Conservation (phyloP, 1,284 basidiomycete genomes). For the Sanguinoderma infundibulare region DNA sequence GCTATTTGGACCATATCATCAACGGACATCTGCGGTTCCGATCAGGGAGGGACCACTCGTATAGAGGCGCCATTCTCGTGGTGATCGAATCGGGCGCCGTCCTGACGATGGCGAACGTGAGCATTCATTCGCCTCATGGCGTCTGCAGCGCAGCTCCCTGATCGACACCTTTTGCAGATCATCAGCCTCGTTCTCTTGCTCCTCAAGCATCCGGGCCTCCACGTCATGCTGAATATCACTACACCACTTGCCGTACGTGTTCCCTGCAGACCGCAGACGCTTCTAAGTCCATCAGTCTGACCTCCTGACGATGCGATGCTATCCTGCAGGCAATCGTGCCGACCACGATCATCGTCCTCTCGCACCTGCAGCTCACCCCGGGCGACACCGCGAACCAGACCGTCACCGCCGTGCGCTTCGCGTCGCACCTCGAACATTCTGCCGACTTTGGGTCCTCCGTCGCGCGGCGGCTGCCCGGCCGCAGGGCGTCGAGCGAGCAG, state of each 20-base stretch:
- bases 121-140: background rate
- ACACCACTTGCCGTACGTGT: constrained; percentile 4
- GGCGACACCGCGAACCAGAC: constrained; percentile 10
- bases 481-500: background rate
- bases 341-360: constrained; percentile 14
- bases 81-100: constrained; percentile 16
- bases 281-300: background rate
- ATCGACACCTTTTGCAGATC: background rate
- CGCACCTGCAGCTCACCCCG: constrained; percentile 8
- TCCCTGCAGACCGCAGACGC: background rate
- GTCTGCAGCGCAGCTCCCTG: background rate
- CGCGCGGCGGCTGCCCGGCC: background rate
- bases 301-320: background rate
- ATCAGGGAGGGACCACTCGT: constrained; percentile 1
- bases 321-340: constrained; percentile 11
- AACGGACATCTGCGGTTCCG: constrained; percentile 12
- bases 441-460: background rate
- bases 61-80: constrained; percentile 8
- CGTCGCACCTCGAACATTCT: background rate
- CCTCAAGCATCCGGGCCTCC: constrained; percentile 9
- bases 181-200: constrained; percentile 6
- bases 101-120: constrained; percentile 11
- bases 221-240: constrained; percentile 14
- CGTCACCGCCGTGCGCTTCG: constrained; percentile 9
- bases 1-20: constrained; percentile 10